Conservation (phyloP, 139 green algal genomes). For the Coelastrella sp. region DNA sequence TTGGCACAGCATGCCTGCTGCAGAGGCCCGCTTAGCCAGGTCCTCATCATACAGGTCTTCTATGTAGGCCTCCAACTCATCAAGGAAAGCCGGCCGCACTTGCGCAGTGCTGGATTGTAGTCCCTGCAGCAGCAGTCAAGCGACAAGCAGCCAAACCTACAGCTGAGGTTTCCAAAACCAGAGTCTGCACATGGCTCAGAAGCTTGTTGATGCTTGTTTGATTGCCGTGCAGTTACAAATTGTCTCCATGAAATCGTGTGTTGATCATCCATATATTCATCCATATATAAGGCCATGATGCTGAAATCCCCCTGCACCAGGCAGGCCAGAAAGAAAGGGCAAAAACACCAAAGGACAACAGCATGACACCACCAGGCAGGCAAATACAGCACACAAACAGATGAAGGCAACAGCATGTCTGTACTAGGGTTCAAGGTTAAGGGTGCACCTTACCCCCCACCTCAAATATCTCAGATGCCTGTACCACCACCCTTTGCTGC, state of each 20-base stretch:
- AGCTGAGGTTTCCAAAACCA: no score
- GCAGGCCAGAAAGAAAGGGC: no score
- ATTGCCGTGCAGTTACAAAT: no score
- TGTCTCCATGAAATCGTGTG: no score
- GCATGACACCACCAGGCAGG: not conserved
- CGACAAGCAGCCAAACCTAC: not conserved
- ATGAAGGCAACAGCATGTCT: not conserved
- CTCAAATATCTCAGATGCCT: constrained; percentile 23
- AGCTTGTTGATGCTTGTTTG: no score
- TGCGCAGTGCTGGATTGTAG: not conserved
- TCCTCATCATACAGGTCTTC: constrained; percentile 88
- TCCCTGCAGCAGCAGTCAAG: not conserved
- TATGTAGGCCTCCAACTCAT: constrained; percentile 78
- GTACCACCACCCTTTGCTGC: constrained; percentile 48
- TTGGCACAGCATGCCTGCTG: constrained; percentile 68
- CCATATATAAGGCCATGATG: no score
- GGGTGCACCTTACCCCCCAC: not conserved
- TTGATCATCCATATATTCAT: no score
- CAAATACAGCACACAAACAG: not conserved
- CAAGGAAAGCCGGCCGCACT: constrained; percentile 48
- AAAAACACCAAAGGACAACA: no score
- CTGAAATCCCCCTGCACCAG: no score
- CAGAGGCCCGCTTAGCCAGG: constrained; percentile 48
- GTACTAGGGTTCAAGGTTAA: not conserved
- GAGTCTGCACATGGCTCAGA: no score